Base-by-base conservation (phyloP, 768 basidiomycete genomes). In the Holtermannia corniformis region DNA sequence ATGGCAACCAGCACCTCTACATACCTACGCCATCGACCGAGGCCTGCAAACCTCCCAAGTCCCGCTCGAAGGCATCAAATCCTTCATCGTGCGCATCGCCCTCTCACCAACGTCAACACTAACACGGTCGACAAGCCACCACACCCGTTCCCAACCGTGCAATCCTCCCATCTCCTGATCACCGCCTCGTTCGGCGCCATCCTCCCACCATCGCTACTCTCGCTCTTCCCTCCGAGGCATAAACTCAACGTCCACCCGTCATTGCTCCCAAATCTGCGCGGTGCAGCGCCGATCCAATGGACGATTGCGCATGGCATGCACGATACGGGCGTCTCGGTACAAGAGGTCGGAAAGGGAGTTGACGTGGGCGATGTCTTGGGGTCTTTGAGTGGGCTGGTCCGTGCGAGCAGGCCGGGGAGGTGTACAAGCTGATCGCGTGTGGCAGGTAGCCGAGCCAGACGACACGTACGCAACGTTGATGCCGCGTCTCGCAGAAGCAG, bases 161-260 rank as follows among this genome's bases (percentile, higher is more conserved):
- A 41, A n/a, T 47, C 72, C 74, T 32, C 62, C 51, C 2, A 71
- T 55, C 64, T 92, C 25, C 76, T 95, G 7, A 64, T 96, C 4
- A 90, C 90, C 0, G 87, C 91, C 4, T 93, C 91, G 0, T 93
- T 93, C 58, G 91, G 91, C 0, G 84, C 85, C 44, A 89, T 92
- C 59, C 78, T 96, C 12, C 79, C 87, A 0, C 66, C 75, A 3
- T 63, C 75, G 2, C 74, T 86, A 49, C 79, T 95, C 14, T 65
- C 75, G 13, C 75, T 78, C 40, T 93, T 93, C 63, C 77, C 73
- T 0, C 75, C 75, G 0, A 62, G 70, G 0, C 79, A 80, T 44
- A 75, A 84, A 21, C 75, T 96, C 32, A 95, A 96, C 63, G 81
- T 96, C 4, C 91, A 96, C 62, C 89, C 90, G 0, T 92, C 90